Evolutionary conservation across 768 basidiomycete species (phyloP).

Genomic region (Kwoniella sp.): DNA sequence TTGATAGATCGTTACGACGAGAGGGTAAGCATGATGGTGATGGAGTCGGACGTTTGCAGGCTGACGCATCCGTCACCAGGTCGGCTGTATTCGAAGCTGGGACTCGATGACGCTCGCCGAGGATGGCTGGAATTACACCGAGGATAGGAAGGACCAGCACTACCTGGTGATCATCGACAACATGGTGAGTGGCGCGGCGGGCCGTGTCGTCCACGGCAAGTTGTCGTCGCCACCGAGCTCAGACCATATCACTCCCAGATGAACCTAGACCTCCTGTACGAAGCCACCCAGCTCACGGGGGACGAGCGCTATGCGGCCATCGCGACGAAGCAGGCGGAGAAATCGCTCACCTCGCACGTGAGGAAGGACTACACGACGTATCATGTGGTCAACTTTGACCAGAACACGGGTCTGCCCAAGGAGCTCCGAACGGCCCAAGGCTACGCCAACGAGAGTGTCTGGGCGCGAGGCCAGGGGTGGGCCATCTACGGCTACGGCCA

Average conservation of each 20-base stretch:
- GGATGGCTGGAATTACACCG: slow-evolving; percentile 20
- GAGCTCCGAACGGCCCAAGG: slow-evolving; percentile 33
- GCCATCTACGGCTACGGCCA: slow-evolving; percentile 42
- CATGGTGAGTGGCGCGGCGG: slow-evolving; percentile 26
- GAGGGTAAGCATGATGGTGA: slow-evolving; percentile 18
- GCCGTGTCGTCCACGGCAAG: neutral
- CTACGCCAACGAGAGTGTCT: slow-evolving; percentile 35
- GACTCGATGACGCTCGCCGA: slow-evolving; percentile 20
- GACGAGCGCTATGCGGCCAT: slow-evolving; percentile 29
- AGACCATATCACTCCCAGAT: slow-evolving; percentile 16
- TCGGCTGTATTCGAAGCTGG: slow-evolving; percentile 36
- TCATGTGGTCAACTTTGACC: slow-evolving; percentile 42
- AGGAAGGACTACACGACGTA: slow-evolving; percentile 33
- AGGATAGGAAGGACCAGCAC: slow-evolving; percentile 32
- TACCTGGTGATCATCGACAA: slow-evolving; percentile 43
- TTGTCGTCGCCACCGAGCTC: neutral
- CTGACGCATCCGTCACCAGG: no score
- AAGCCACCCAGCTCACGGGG: slow-evolving; percentile 33
- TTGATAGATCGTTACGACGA: slow-evolving; percentile 33
- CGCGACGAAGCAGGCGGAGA: slow-evolving; percentile 36
- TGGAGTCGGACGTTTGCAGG: neutral
- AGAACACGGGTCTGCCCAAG: slow-evolving; percentile 16
- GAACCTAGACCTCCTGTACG: slow-evolving; percentile 42
- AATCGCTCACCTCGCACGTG: slow-evolving; percentile 25
- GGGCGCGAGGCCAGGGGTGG: slow-evolving; percentile 43